phyloP scores from a whole-genome alignment of 1,284 basidiomycete genomes.

The Cryptococcus depauperatus region DNA sequence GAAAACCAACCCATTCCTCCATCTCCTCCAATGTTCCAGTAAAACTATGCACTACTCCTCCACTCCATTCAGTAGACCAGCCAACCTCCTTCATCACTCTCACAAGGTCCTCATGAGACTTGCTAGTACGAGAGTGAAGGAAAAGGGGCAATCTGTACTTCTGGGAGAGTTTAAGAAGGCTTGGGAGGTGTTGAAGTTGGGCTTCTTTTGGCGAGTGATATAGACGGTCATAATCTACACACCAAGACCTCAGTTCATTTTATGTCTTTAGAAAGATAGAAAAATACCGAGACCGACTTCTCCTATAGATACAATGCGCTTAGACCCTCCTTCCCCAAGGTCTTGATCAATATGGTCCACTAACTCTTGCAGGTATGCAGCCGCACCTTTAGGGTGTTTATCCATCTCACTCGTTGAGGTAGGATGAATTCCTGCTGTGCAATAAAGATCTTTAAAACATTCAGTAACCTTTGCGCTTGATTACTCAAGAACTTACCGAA shows the following conservation, averaged over 20 bases:
- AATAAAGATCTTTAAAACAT: constrained; percentile 53
- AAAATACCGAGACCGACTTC: constrained; percentile 72
- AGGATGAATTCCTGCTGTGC: constrained; percentile 79
- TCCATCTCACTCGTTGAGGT: constrained; percentile 74
- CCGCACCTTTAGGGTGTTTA: constrained; percentile 53
- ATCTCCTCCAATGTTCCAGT: constrained; percentile 65
- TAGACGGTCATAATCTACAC: constrained; percentile 70
- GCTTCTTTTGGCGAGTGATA: constrained; percentile 59
- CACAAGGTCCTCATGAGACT: constrained; percentile 63
- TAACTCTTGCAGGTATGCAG: constrained; percentile 58
- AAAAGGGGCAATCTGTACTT: constrained; percentile 71
- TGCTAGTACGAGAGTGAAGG: constrained; percentile 72
- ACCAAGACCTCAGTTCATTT: background rate
- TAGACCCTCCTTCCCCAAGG: constrained; percentile 47
- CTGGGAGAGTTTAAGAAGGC: constrained; percentile 62
- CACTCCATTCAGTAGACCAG: constrained; percentile 51
- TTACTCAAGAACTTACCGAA: constrained; percentile 47
- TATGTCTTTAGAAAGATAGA: constrained; percentile 1
- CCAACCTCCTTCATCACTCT: constrained; percentile 43
- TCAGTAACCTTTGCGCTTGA: background rate
- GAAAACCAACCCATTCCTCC: constrained; percentile 55
- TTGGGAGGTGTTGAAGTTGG: constrained; percentile 63
- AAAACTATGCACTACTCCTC: constrained; percentile 81
- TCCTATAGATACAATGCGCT: constrained; percentile 66
- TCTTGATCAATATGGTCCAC: constrained; percentile 55